Conservation (phyloP, 2,329 filamentous ascomycete genomes). For the Coleophoma cylindrospora region DNA sequence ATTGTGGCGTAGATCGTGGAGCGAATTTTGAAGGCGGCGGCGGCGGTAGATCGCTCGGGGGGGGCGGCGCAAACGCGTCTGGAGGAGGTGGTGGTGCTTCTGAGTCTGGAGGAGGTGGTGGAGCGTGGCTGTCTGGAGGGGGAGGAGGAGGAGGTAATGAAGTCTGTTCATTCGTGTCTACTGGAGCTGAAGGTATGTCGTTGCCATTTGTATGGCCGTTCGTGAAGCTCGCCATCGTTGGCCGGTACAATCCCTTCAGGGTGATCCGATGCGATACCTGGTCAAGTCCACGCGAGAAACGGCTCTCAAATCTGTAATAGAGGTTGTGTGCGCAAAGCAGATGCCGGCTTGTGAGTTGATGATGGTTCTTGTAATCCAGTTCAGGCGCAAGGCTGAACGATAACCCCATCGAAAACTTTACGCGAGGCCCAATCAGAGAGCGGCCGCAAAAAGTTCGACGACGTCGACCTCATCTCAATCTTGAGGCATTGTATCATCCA, state of each 20-base stretch:
- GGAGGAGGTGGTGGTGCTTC: constrained; percentile 22
- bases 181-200: constrained; percentile 16
- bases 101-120: constrained; percentile 35
- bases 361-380: too few relatives aligned
- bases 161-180: constrained; percentile 16
- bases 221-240: constrained; percentile 12
- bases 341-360: too few relatives aligned
- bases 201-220: constrained; percentile 16
- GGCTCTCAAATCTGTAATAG: too few relatives aligned
- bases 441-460: constrained; percentile 1
- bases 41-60: constrained; percentile 22
- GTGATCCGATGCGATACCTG: too few relatives aligned
- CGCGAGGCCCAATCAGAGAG: constrained; percentile 1
- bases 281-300: not conserved
- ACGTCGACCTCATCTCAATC: constrained; percentile 4
- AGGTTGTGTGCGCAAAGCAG: too few relatives aligned
- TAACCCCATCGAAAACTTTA: not conserved
- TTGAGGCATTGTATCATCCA: constrained; percentile 1
- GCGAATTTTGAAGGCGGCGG: constrained; percentile 30
- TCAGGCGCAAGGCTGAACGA: constrained; percentile 4
- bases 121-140: constrained; percentile 31
- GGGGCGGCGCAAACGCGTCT: not conserved
- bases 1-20: constrained; percentile 37
- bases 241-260: too few relatives aligned
- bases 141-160: constrained; percentile 26